Evolutionary conservation across 139 green algal species (phyloP), one percentile per base, ranked within the genome.

Genomic region (Chlamydomonas sp.): DNA sequence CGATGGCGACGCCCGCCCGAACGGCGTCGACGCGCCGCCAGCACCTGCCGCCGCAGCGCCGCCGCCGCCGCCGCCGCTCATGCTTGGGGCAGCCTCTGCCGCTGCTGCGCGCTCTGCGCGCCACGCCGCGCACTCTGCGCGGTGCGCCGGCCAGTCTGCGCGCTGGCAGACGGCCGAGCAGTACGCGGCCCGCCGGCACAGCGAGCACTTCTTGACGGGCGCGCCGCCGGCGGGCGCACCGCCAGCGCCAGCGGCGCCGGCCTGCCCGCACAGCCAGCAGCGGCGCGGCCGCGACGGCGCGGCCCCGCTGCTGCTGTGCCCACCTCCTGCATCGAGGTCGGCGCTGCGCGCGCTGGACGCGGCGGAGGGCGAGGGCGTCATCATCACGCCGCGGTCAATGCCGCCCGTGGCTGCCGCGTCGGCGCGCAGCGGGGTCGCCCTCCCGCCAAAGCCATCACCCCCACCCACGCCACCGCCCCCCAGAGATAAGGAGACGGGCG

Each of bases 131-230:
- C 39, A 50, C 39, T 50, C 39, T 50, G 39, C 29, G 6, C 43
- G 39, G 59, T 66, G 59, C 26, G 59, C 43, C 29, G 8, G n/a
- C 59, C 59, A 66, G 29, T 66, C 26, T 28, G 4, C 10, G 5
- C 4, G 4, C 33, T 66, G 59, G 33, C 59, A 66, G 33, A 13
- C 31, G 43, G 59, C 16, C 6, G 59, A 66, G 59, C 59, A 66
- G 29, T 66, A 66, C 13, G 4, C 26, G n/a, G 59, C 59, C 8
- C 31, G 31, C 59, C 59, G 39, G 54, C 26, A 64, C 29, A 8
- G 31, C 43, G 43, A 54, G 43, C 43, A 54, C 43, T 54, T 54
- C 43, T 54, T 54, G 13, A 54, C 16, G 43, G 43, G 13, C 16
- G 13, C 43, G 13, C 13, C 43, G 43, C 43, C 43, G 13, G 13